These are phyloP conservation scores for Aspergillus bombycis DNA, from an alignment of 2,329 filamentous ascomycete species.

Conservation along the genomic window DNA sequence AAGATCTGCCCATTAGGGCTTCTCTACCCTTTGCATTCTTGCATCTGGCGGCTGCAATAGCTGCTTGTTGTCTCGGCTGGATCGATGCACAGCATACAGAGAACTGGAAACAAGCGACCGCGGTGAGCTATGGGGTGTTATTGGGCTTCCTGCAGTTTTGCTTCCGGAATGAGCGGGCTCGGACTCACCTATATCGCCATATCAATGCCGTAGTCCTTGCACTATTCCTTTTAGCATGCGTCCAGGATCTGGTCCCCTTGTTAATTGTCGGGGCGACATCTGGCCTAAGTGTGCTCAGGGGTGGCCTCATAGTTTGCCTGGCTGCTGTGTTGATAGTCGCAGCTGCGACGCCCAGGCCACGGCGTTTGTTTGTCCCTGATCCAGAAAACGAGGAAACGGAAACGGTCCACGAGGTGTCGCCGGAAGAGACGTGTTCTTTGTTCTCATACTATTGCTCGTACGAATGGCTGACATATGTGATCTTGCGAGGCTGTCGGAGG, in stretches of 20 bases:
- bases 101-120: constrained; percentile 25
- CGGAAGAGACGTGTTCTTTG: constrained; percentile 37
- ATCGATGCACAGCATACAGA: constrained; percentile 9
- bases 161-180: constrained; percentile 15
- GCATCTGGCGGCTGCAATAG: constrained; percentile 18
- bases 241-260: constrained; percentile 28
- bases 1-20: constrained; percentile 1
- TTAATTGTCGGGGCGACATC: constrained; percentile 27
- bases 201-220: constrained; percentile 26
- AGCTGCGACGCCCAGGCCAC: constrained; percentile 24
- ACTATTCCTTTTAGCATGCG: constrained; percentile 23
- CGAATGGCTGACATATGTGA: constrained; percentile 37
- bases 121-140: constrained; percentile 29
- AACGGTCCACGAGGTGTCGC: constrained; percentile 20
- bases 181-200: constrained; percentile 25
- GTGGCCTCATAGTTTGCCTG: constrained; percentile 21
- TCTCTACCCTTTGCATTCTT: constrained; percentile 20
- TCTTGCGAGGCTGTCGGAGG: constrained; percentile 30
- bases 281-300: constrained; percentile 21
- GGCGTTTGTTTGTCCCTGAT: constrained; percentile 17
- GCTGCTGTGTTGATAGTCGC: constrained; percentile 20
- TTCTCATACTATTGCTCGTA: constrained; percentile 40
- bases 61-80: constrained; percentile 23
- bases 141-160: constrained; percentile 24
- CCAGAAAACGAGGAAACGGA: constrained; percentile 19